Evolutionary conservation across 768 basidiomycete genomes (phyloP).

Genomic region (Scleroderma bovista): DNA sequence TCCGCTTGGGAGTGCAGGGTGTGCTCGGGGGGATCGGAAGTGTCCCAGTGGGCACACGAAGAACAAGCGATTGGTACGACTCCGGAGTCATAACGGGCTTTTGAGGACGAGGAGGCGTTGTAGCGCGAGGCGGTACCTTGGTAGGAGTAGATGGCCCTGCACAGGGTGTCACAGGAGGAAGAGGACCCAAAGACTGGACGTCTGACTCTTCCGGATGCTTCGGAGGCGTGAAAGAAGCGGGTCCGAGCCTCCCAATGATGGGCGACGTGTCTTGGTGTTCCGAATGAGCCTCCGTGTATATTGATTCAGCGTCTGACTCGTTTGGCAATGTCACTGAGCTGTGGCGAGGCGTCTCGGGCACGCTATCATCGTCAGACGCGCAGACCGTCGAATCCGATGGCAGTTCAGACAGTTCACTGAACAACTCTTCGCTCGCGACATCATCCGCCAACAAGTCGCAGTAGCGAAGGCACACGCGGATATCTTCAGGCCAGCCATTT

Average conservation of each 20-base stretch:
- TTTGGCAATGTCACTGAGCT: constrained; percentile 9
- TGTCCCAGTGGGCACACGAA: constrained; percentile 20
- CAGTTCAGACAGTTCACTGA: constrained; percentile 23
- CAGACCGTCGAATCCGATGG: constrained; percentile 9
- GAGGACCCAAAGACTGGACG: constrained; percentile 1
- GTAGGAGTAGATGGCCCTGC: constrained; percentile 26
- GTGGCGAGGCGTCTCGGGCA: constrained; percentile 3
- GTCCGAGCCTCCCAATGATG: constrained; percentile 22
- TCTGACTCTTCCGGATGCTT: constrained; percentile 1
- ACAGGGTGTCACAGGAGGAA: constrained; percentile 4
- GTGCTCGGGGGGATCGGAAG: constrained; percentile 21
- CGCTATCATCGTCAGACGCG: background rate
- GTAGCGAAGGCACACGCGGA: constrained; percentile 32
- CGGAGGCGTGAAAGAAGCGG: constrained; percentile 20
- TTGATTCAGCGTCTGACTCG: constrained; percentile 1
- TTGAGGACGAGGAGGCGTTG: constrained; percentile 34
- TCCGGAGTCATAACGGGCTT: constrained; percentile 28
- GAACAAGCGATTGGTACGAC: constrained; percentile 27
- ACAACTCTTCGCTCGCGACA: background rate
- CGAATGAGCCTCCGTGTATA: background rate
- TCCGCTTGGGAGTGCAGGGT: constrained; percentile 32
- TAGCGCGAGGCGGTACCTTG: constrained; percentile 16
- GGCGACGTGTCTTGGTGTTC: constrained; percentile 10
- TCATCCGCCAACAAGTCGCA: constrained; percentile 1
- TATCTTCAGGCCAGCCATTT: constrained; percentile 49